Evolutionary conservation across 345 rosid genomes (phyloP), one percentile per base, ranked within the genome.

Genomic region (Brassica nigra): DNA sequence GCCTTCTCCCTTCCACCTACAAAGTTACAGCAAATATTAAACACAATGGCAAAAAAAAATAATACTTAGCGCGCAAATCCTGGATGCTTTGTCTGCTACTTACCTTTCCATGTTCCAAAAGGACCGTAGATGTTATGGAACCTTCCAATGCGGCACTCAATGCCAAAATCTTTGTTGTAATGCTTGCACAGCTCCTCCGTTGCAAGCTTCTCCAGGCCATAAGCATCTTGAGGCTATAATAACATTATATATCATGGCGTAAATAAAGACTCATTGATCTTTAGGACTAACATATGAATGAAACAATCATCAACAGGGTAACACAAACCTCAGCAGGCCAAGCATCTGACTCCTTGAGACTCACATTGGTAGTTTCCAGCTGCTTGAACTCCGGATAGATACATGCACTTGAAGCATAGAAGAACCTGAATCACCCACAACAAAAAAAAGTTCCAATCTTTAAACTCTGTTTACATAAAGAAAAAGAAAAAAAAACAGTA

Each of bases 1-100:
- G 99, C 99, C 88, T 93, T 96, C 84, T 93, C 98, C 86, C 99
- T 86, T 42, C 99, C 99, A 89, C 99, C 99, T 96, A 59, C 54
- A 16, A 39, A 78, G 15, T 66, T 18, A 64, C 18, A 15, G 5
- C 9, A 54, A 15, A 65, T 9, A 69, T 63, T 31, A 30, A 79
- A 57, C 76, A 44, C 4, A 5, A 78, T 11, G 62, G 5, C 4
- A 37, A 61, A 59, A 68, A 28, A 28, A 27, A 74, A 1, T 2
- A 42, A n/a, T 0, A 0, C 6, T 10, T 23, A 49, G 6, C 6
- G 8, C 11, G 29, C 62, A 31, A 23, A 70, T 34, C 3, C 66
- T 15, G 4, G 18, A 66, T 23, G 1, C 66, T 66, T 18, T 37
- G 18, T 18, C 12, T 33, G 59, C 55, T 74, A 2, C 59, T 12